These are phyloP conservation scores for Sporothrix humicola DNA, from an alignment of 2,329 filamentous ascomycete genomes.

Conservation along the genomic window DNA sequence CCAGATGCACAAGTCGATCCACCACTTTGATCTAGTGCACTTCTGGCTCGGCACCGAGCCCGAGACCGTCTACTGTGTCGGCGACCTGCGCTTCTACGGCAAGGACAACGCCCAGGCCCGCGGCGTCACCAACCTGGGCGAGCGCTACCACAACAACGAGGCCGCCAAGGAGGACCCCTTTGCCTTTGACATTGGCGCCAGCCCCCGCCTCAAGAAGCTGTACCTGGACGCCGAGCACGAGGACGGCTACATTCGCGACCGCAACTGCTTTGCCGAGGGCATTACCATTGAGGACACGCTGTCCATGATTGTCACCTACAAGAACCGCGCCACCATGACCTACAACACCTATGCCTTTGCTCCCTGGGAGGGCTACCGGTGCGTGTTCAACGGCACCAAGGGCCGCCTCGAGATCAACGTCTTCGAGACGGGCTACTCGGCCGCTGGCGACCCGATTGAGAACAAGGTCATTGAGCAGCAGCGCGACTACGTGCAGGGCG, in stretches of 20 bases:
- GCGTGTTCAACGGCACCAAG: slow-evolving; percentile 63
- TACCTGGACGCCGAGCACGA: slow-evolving; percentile 69
- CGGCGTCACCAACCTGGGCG: slow-evolving; percentile 58
- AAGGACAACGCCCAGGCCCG: slow-evolving; percentile 64
- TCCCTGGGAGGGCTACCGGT: slow-evolving; percentile 66
- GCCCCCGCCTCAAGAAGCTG: slow-evolving; percentile 61
- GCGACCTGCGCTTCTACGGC: slow-evolving; percentile 65
- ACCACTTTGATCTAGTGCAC: slow-evolving; percentile 68
- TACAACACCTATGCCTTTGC: slow-evolving; percentile 66
- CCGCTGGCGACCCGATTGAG: slow-evolving; percentile 55
- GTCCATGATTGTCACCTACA: slow-evolving; percentile 64
- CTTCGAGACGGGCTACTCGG: slow-evolving; percentile 66
- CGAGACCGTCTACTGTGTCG: slow-evolving; percentile 62
- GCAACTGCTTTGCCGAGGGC: slow-evolving; percentile 67
- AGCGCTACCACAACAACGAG: slow-evolving; percentile 57
- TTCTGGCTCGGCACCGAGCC: slow-evolving; percentile 65
- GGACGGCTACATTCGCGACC: slow-evolving; percentile 66
- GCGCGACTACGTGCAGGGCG: slow-evolving; percentile 51
- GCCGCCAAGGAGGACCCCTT: slow-evolving; percentile 62
- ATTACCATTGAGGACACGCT: slow-evolving; percentile 70
- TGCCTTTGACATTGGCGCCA: slow-evolving; percentile 60
- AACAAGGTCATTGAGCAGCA: slow-evolving; percentile 52
- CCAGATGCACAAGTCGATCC: slow-evolving; percentile 66
- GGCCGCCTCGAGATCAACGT: slow-evolving; percentile 66
- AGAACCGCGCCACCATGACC: slow-evolving; percentile 61